Conservation (phyloP, 768 basidiomycete species). For the Hygrophoropsis aurantiaca region DNA sequence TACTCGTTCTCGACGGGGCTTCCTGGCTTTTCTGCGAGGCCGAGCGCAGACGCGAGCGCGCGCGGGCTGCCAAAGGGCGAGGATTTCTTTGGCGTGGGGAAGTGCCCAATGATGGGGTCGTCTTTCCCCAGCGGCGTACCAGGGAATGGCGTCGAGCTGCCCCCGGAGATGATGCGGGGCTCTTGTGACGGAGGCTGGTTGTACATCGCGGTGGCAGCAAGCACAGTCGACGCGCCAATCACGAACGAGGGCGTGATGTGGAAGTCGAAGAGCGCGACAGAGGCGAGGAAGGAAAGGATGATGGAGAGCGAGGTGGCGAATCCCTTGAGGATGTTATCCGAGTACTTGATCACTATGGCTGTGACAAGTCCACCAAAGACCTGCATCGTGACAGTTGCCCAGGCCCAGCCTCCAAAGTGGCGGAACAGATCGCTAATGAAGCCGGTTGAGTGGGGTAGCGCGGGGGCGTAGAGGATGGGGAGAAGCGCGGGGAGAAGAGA, state of each 20-base stretch:
- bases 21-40: constrained; percentile 32
- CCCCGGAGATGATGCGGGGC: constrained; percentile 27
- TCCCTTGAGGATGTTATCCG: constrained; percentile 94
- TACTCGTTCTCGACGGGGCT: constrained; percentile 26
- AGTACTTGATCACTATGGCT: constrained; percentile 95
- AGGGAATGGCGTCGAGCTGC: constrained; percentile 36
- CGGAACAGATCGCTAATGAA: constrained; percentile 65
- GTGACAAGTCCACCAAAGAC: constrained; percentile 93
- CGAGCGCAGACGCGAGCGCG: constrained; percentile 50
- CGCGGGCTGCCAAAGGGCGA: constrained; percentile 52
- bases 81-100: constrained; percentile 42
- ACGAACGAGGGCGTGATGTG: constrained; percentile 84
- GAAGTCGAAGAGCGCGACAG: constrained; percentile 89
- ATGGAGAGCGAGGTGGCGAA: constrained; percentile 96
- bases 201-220: constrained; percentile 92
- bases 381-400: constrained; percentile 88
- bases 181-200: constrained; percentile 64
- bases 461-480: constrained; percentile 65
- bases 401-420: constrained; percentile 93
- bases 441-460: constrained; percentile 42
- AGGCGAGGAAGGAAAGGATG: constrained; percentile 92
- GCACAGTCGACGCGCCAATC: constrained; percentile 81
- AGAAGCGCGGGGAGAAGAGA: constrained; percentile 86
- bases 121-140: constrained; percentile 46
- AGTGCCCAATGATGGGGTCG: constrained; percentile 62